phyloP scores from a whole-genome alignment of 2,329 filamentous ascomycete species.

The Ceratocystis diversiconidia region DNA sequence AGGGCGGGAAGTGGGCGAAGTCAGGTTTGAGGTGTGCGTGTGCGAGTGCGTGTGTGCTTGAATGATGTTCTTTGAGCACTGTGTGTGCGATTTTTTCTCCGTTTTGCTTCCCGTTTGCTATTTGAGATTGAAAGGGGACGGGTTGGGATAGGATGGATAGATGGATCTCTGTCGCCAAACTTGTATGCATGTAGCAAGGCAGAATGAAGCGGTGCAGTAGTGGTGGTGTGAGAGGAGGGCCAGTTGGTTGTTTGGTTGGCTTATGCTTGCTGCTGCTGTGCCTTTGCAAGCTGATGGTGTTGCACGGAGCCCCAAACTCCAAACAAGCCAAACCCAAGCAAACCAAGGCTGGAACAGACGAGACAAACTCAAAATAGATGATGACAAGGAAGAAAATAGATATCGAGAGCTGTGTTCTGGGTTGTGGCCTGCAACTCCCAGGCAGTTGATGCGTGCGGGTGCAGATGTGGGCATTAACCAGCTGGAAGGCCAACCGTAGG shows the following conservation, averaged over 20 bases:
- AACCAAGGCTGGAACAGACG: not conserved
- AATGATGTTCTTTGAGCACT: not conserved
- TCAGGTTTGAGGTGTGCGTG: not conserved
- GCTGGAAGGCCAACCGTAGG: not conserved
- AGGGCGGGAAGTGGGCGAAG: not conserved
- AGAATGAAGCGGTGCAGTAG: too few species aligned
- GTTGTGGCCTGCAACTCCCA: not conserved
- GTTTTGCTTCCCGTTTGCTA: not conserved
- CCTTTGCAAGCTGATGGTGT: not conserved
- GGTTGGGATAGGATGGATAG: too few species aligned
- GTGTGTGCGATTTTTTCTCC: not conserved
- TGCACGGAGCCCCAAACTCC: constrained; percentile 1
- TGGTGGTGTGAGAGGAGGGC: too few species aligned
- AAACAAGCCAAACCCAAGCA: constrained; percentile 9
- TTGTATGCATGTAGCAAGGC: not conserved
- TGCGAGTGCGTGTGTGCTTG: not conserved
- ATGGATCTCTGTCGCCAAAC: too few species aligned
- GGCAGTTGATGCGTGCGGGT: not conserved
- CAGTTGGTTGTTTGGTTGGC: not conserved
- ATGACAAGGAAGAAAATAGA: too few species aligned
- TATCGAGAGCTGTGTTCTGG: not conserved
- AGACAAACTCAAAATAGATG: constrained; percentile 1
- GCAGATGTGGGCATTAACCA: not conserved
- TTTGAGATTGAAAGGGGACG: too few species aligned
- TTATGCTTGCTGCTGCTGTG: not conserved